These are phyloP conservation scores for Xylaria grammica DNA, from an alignment of 495 filamentous ascomycete genomes.

Conservation along the genomic window DNA sequence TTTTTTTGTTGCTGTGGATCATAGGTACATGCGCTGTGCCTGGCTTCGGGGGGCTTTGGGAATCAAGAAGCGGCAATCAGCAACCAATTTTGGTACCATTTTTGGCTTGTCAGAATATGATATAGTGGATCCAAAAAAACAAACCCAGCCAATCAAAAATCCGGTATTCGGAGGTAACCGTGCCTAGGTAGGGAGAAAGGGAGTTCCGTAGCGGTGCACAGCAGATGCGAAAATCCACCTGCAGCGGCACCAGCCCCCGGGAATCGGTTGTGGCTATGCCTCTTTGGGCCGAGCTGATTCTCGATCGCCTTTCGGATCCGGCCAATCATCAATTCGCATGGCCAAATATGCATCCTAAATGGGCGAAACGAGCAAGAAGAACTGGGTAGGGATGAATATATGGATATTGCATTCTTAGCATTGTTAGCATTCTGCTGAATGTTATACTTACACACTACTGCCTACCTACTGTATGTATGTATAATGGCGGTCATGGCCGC, in stretches of 20 bases:
- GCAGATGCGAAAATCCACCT: slow-evolving; percentile 3
- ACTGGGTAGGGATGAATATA: too few species aligned
- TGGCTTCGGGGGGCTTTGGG: neutral
- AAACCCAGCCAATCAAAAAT: slow-evolving; percentile 12
- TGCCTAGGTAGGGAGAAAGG: too few species aligned
- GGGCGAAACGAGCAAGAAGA: neutral
- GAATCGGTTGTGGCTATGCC: slow-evolving; percentile 5
- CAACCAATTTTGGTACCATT: neutral
- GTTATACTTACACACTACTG: too few species aligned
- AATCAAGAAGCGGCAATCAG: slow-evolving; percentile 9
- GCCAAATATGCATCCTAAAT: neutral
- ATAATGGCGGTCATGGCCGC: too few species aligned
- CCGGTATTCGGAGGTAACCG: neutral
- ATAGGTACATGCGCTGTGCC: neutral
- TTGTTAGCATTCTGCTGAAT: too few species aligned
- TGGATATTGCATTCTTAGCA: too few species aligned
- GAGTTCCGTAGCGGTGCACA: too few species aligned
- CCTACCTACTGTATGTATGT: too few species aligned
- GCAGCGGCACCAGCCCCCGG: slow-evolving; percentile 14
- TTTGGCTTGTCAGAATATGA: neutral
- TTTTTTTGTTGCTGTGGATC: neutral
- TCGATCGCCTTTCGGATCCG: slow-evolving; percentile 9
- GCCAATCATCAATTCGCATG: slow-evolving; percentile 39
- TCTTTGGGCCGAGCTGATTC: slow-evolving; percentile 9
- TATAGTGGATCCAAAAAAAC: too few species aligned